Conservation (phyloP, 805 yeast species). For the Candida corydali region DNA sequence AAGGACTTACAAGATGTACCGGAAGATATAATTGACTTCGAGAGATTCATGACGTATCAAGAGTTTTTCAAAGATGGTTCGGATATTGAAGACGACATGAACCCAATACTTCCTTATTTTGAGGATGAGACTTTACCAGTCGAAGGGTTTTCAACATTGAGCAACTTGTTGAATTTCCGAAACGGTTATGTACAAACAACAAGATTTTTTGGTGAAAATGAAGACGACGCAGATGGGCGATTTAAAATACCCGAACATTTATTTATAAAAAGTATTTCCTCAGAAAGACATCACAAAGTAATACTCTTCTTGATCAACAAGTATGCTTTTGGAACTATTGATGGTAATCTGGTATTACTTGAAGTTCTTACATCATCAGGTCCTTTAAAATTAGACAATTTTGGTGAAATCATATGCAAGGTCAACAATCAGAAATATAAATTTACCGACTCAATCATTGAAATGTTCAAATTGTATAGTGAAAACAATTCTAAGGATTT, state of each 20-base stretch:
- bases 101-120: slow-evolving; percentile 2
- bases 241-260: slow-evolving; percentile 1
- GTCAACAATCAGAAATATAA: not conserved
- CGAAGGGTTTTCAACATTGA: slow-evolving; percentile 2
- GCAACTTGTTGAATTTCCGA: slow-evolving; percentile 1
- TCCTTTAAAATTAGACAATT: not conserved
- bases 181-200: not conserved
- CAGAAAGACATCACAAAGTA: not conserved
- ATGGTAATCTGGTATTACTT: not conserved
- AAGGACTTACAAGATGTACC: slow-evolving; percentile 1
- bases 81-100: not conserved
- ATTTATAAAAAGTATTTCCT: not conserved
- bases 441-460: slow-evolving; percentile 2
- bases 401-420: not conserved
- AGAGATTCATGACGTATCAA: not conserved
- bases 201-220: not conserved
- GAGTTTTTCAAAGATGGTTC: not conserved
- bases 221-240: not conserved
- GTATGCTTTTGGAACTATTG: not conserved
- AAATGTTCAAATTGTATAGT: slow-evolving; percentile 8
- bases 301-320: not conserved
- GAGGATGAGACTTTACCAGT: slow-evolving; percentile 6
- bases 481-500: slow-evolving; percentile 4
- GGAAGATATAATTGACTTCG: slow-evolving; percentile 1
- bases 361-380: not conserved